phyloP scores from a whole-genome alignment of 2,329 filamentous ascomycete species.

The Verticillium albo-atrum region DNA sequence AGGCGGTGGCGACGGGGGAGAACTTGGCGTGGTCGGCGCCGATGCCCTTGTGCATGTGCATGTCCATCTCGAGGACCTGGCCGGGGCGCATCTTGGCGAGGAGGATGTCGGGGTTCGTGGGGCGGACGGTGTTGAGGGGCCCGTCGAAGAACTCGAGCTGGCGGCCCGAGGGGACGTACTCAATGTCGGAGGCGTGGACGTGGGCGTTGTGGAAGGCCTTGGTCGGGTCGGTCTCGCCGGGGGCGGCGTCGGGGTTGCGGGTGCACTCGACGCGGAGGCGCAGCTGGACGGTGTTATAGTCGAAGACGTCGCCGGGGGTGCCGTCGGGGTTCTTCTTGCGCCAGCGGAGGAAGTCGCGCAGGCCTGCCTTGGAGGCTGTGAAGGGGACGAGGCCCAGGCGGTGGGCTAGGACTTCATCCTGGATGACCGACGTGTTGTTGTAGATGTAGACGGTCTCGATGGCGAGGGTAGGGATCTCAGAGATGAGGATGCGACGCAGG shows the following conservation, averaged over 20 bases:
- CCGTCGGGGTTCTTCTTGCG: constrained; percentile 65
- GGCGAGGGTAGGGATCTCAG: constrained; percentile 90
- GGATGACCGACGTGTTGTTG: constrained; percentile 97
- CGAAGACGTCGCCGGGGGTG: constrained; percentile 59
- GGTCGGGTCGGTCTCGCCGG: constrained; percentile 72
- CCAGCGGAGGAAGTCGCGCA: constrained; percentile 76
- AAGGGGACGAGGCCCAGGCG: constrained; percentile 88
- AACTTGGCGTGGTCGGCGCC: constrained; percentile 96
- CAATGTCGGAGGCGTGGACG: constrained; percentile 74
- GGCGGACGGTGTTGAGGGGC: constrained; percentile 62
- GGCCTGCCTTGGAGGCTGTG: constrained; percentile 69
- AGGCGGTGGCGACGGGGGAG: constrained; percentile 91
- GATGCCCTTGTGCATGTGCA: constrained; percentile 94
- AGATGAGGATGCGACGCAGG: constrained; percentile 91
- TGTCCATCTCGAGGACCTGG: constrained; percentile 78
- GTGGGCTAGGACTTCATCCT: constrained; percentile 93
- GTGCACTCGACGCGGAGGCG: constrained; percentile 75
- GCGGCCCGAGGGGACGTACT: constrained; percentile 70
- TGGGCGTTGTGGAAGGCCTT: constrained; percentile 84
- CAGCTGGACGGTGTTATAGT: constrained; percentile 85
- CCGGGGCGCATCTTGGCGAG: constrained; percentile 90
- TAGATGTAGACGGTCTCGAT: constrained; percentile 91
- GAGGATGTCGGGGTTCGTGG: constrained; percentile 87
- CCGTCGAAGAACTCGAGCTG: constrained; percentile 63
- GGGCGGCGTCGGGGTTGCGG: constrained; percentile 67